Conservation (phyloP, 768 basidiomycete species). For the Kwoniella sp. region DNA sequence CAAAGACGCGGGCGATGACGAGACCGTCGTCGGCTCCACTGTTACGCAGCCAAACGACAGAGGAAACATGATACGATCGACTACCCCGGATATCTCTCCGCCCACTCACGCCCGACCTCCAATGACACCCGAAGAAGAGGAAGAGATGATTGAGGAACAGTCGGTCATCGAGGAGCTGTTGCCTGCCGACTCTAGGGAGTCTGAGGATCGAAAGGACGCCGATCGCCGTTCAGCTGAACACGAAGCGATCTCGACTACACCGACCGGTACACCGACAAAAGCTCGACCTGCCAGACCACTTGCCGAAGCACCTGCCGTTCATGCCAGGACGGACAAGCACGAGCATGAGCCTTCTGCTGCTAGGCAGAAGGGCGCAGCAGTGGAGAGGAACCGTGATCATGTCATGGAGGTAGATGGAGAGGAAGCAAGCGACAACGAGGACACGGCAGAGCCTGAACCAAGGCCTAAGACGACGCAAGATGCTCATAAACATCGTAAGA, state of each 20-base stretch:
- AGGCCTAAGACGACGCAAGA: slow-evolving; percentile 1
- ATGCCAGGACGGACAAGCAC: slow-evolving; percentile 10
- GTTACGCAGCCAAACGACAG: too few relatives aligned
- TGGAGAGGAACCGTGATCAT: too few relatives aligned
- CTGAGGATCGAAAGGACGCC: too few relatives aligned
- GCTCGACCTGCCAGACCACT: not conserved
- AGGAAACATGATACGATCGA: not conserved
- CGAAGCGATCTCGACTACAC: slow-evolving; percentile 19
- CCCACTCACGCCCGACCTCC: slow-evolving; percentile 1
- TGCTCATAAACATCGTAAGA: slow-evolving; percentile 5
- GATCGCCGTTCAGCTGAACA: too few relatives aligned
- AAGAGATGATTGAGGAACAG: slow-evolving; percentile 16
- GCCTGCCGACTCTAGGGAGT: not conserved
- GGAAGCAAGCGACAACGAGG: slow-evolving; percentile 16
- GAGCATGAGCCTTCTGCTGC: slow-evolving; percentile 9
- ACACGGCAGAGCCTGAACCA: not conserved
- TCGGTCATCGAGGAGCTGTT: slow-evolving; percentile 11
- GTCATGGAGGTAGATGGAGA: slow-evolving; percentile 13
- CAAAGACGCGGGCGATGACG: slow-evolving; percentile 12
- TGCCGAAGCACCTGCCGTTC: slow-evolving; percentile 1
- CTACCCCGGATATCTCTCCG: slow-evolving; percentile 5
- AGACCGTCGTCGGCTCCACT: not conserved
- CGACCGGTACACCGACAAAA: slow-evolving; percentile 19
- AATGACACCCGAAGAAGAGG: slow-evolving; percentile 15
- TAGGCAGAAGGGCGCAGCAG: not conserved